Percentiles rank a stretch among this genome's conserved stretches.
Conservation (phyloP, 257 asterid species). For the Oldenlandia corymbosa region DNA sequence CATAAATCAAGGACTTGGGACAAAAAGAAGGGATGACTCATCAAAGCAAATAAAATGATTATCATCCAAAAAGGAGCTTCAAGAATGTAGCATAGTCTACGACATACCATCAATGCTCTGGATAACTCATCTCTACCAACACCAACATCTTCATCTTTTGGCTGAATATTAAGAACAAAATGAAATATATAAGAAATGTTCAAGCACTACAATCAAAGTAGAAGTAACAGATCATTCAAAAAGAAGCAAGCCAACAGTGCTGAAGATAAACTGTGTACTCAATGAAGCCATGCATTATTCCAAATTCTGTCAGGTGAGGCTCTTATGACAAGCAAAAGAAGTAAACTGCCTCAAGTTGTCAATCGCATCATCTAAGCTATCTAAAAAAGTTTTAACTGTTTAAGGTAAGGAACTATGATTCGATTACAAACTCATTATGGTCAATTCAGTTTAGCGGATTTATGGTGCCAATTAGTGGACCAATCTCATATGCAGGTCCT, state of each 20-base stretch:
- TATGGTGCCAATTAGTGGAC: no score
- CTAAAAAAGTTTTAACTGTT: no score
- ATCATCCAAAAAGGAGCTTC: neutral
- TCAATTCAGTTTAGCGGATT: no score
- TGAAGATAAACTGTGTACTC: neutral
- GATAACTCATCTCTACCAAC: constrained; percentile 72
- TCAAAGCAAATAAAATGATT: neutral
- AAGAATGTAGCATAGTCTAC: constrained; percentile 9
- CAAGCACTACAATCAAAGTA: constrained; percentile 4
- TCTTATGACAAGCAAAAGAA: no score
- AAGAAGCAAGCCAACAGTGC: neutral
- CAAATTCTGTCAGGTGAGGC: neutral
- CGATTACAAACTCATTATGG: no score
- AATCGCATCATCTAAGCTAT: no score
- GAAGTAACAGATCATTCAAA: neutral
- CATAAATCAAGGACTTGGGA: constrained; percentile 6
- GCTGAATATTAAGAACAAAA: constrained; percentile 40
- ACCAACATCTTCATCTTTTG: constrained; percentile 56
- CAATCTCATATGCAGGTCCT: no score
- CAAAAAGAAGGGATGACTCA: constrained; percentile 10
- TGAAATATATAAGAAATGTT: constrained; percentile 18
- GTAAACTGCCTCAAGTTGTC: no score
- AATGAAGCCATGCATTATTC: neutral
- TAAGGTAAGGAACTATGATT: no score
- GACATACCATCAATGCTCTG: constrained; percentile 78